Base-by-base conservation (phyloP, 768 basidiomycete genomes). In the Amanita subjunquillea region DNA sequence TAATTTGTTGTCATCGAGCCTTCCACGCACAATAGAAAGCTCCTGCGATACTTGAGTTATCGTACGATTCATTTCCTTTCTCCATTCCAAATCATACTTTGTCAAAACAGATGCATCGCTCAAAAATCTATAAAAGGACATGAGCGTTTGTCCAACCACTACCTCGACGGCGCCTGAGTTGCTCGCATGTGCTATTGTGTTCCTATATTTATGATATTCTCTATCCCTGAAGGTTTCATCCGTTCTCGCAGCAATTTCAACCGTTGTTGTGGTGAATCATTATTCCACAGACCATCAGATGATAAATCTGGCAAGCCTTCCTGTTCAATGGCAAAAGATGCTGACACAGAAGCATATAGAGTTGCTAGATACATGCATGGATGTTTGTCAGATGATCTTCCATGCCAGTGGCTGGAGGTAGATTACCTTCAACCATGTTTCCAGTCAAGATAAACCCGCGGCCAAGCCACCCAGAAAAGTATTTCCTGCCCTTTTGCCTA, bases 251-350 rank as follows among this genome's bases (percentile, higher is more conserved):
- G 68, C 57, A 65, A 68, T 50, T 77, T 68, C 47, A 89, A 71
- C 63, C 87, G 75, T 60, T 68, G 67, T 55, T 66, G 60, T 22
- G 89, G 85, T 39, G 65, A 68, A 63, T 85, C 86, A n/a, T 72
- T 75, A 60, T 92, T 92, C 89, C 90, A 92, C 9, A 72, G 73
- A 44, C 58, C 49, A 12, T 58, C 59, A 7, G 56, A 54, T 30
- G 72, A 71, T 23, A 87, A 54, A 5, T 54, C 55, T 6, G 91
- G 91, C 53, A 94, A 65, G 4, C 91, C 89, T 59, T 71, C 72
- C 62, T 94, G 91, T 66, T 95, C 89, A 46, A 95, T 84, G 37
- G 73, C 72, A 59, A 83, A 92, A 1, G 88, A 90, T 4, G 92
- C 87, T 2, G 90, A 87, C 6, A 94, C 79, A 1, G 86, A 75